Conservation (phyloP, 78 protist genomes). For the Blattamonas nauphoetae region DNA sequence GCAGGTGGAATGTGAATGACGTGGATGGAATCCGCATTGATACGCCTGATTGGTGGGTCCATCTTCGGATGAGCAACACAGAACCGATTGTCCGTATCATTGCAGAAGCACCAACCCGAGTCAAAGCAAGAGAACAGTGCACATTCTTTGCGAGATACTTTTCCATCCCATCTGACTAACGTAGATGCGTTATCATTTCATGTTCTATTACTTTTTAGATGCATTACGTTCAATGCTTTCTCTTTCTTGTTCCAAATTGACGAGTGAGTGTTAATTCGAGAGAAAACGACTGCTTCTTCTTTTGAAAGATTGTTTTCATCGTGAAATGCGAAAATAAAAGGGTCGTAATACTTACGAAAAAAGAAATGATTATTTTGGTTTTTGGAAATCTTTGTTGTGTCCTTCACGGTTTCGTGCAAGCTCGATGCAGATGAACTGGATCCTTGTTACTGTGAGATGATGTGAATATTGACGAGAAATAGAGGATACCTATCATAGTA, state of each 20-base stretch:
- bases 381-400: background rate
- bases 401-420: background rate
- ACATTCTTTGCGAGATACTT: background rate
- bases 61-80: slow-evolving; percentile 29
- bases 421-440: background rate
- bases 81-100: slow-evolving; percentile 39
- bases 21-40: background rate
- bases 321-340: too few relatives aligned
- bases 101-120: slow-evolving; percentile 25
- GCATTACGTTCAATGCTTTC: too few relatives aligned
- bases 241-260: too few relatives aligned
- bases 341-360: too few relatives aligned
- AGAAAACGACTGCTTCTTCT: too few relatives aligned
- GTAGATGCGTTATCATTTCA: too few relatives aligned
- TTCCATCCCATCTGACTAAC: too few relatives aligned
- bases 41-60: slow-evolving; percentile 29
- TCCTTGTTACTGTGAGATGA: background rate
- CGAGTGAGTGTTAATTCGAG: too few relatives aligned
- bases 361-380: background rate
- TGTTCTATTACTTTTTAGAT: too few relatives aligned
- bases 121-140: background rate
- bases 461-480: background rate
- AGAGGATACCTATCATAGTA: background rate
- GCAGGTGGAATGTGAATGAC: background rate
- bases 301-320: too few relatives aligned